phyloP scores from a whole-genome alignment of 805 yeast species.

The Priceomyces haplophilus region DNA sequence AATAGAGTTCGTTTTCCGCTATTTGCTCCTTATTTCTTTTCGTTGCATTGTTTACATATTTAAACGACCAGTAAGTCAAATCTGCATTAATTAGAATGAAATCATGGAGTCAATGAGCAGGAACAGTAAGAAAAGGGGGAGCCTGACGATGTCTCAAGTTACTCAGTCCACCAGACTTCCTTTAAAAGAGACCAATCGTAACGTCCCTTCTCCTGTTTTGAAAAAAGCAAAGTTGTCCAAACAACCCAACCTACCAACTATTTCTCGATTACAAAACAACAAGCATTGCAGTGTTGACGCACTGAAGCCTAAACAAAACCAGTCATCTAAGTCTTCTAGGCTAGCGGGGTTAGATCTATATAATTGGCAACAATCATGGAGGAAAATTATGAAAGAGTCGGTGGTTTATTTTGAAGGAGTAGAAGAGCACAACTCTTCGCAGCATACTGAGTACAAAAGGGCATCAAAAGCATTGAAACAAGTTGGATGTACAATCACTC shows the following conservation, averaged over 20 bases:
- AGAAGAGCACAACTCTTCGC: slow-evolving; percentile 34
- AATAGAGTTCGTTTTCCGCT: not conserved
- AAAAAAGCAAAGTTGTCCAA: slow-evolving; percentile 27
- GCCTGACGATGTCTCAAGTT: not conserved
- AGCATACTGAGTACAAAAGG: slow-evolving; percentile 37
- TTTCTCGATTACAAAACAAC: not conserved
- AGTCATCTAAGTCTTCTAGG: slow-evolving; percentile 17
- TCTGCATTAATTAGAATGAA: slow-evolving; percentile 4
- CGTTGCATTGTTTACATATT: slow-evolving; percentile 2
- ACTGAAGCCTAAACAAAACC: slow-evolving; percentile 3
- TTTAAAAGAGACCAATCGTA: slow-evolving; percentile 38
- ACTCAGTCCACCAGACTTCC: slow-evolving; percentile 24
- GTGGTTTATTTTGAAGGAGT: slow-evolving; percentile 60
- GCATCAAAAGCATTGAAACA: slow-evolving; percentile 44
- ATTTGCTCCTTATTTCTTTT: not conserved
- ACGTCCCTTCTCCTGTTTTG: slow-evolving; percentile 36
- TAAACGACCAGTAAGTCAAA: not conserved
- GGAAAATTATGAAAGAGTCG: slow-evolving; percentile 54
- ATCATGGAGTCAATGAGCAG: slow-evolving; percentile 5
- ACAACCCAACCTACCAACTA: slow-evolving; percentile 1
- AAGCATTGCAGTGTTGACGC: slow-evolving; percentile 8
- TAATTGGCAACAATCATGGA: slow-evolving; percentile 68
- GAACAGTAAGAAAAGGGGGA: slow-evolving; percentile 4
- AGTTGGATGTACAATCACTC: slow-evolving; percentile 47
- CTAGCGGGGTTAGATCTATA: slow-evolving; percentile 46